These are phyloP conservation scores for Tranzscheliella williamsii DNA, from an alignment of 1,284 basidiomycete genomes.

Conservation along the genomic window DNA sequence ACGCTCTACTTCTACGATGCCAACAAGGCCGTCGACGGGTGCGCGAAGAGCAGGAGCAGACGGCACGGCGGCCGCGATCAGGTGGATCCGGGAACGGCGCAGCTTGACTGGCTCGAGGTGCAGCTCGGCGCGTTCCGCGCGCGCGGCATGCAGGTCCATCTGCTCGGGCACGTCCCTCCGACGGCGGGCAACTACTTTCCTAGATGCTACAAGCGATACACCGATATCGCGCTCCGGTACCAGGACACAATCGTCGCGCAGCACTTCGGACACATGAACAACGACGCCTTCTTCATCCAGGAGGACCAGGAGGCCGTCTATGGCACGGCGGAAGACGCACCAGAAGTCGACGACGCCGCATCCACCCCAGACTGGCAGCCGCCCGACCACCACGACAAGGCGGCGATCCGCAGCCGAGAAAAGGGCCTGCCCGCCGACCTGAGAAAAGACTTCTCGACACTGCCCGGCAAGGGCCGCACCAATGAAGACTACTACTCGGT, in stretches of 20 bases:
- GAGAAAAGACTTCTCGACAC: constrained; percentile 51
- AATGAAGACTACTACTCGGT: constrained; percentile 49
- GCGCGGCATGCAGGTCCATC: constrained; percentile 74
- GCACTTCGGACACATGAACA: constrained; percentile 74
- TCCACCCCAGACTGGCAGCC: neutral
- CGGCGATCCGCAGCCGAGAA: neutral
- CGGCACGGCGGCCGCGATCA: constrained; percentile 7
- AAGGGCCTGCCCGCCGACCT: constrained; percentile 43
- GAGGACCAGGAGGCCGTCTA: constrained; percentile 45
- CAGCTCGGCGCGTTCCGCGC: constrained; percentile 75
- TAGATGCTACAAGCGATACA: constrained; percentile 78
- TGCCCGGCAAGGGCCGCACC: constrained; percentile 47
- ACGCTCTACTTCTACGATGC: constrained; percentile 90
- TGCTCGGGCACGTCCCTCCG: constrained; percentile 71
- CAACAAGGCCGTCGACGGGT: constrained; percentile 73
- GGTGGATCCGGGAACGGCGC: constrained; percentile 47
- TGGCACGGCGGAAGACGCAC: neutral
- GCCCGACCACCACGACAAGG: neutral
- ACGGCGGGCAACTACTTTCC: constrained; percentile 79
- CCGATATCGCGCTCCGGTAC: constrained; percentile 77
- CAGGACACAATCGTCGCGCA: constrained; percentile 90
- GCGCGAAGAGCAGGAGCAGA: constrained; percentile 33
- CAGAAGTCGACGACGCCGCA: neutral
- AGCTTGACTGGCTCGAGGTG: constrained; percentile 80
- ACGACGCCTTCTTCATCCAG: constrained; percentile 55